Percentiles rank a stretch among this genome's conserved stretches.
Conservation (phyloP, 768 basidiomycete genomes). For the Kwoniella mangroviensis region DNA sequence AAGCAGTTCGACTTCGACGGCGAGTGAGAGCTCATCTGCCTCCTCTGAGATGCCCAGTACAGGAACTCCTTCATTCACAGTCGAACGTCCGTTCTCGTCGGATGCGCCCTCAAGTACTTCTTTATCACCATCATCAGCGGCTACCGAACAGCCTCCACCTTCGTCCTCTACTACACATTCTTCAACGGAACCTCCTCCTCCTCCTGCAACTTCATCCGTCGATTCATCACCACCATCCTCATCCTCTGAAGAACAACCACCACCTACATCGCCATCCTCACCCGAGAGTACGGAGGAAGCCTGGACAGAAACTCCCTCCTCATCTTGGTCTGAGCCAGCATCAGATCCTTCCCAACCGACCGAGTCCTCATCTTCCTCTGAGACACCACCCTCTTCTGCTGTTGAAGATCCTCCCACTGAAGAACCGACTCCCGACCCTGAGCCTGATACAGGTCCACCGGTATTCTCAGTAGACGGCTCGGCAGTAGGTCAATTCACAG, state of each 20-base stretch:
- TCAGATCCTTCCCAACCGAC: background rate
- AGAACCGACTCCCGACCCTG: background rate
- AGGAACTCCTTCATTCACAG: background rate
- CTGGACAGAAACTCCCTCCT: background rate
- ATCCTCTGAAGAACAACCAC: background rate
- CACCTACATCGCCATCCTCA: background rate
- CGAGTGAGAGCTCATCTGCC: too few species aligned
- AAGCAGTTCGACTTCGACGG: background rate
- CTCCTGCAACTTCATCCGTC: too few species aligned
- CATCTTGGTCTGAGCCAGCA: background rate
- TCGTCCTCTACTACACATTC: background rate
- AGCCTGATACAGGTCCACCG: background rate
- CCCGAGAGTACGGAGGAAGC: background rate
- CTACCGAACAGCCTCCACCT: background rate
- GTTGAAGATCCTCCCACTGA: background rate
- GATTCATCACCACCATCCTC: too few species aligned
- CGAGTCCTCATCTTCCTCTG: background rate
- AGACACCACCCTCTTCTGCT: background rate
- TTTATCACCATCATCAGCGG: background rate
- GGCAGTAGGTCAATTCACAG: slow-evolving; percentile 19
- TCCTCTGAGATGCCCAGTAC: background rate
- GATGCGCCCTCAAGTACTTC: background rate
- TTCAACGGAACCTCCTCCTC: too few species aligned
- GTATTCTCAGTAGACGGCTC: slow-evolving; percentile 16
- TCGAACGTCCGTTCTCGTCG: background rate